Base-by-base conservation (phyloP, 257 asterid genomes). In the Pogostemon cablin region DNA sequence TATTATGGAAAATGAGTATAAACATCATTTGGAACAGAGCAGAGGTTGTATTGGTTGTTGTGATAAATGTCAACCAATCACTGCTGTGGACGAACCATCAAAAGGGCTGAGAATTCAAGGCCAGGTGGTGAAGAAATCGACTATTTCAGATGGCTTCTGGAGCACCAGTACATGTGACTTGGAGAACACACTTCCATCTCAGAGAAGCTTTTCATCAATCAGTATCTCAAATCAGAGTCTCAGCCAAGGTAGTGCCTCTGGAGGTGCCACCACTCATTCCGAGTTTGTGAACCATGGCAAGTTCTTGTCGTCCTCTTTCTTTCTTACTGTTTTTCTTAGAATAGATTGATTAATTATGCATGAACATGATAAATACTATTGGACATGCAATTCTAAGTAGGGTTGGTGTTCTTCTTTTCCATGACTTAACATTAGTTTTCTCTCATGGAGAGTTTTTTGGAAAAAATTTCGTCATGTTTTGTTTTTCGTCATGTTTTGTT, bases 21-120 rank as follows among this genome's bases (percentile, higher is more conserved):
- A 87, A 79, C 79, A 72, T 76, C 77, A 69, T 71, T 74, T 81
- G 85, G 55, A 79, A 90, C 89, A 83, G 90, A 80, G 72, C 96
- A 90, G 95, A 79, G 79, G 88, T 79, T 87, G 95, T 81, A 71
- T 90, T 79, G 95, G 92, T 67, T 87, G 89, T 77, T 86, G 86
- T 77, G 77, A 69, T 66, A 90, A 84, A 74, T 72, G 89, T 74
- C 89, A 63, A 63, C 89, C 90, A n/a, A 68, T 86, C 65, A 87
- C 65, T 75, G 85, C 85, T 7, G 92, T 85, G 79, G 95, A 87
- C 71, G 95, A 87, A 60, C 87, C 92, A 62, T 82, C 95, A 6
- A 87, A 87, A 64, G 89, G 96, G 50, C 82, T 89, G 56, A 83
- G 85, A 78, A 83, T 85, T 67, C 93, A 84, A 81, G 96, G 92